Base-by-base conservation (phyloP, 2,329 filamentous ascomycete genomes). In the Diaporthe sp. region DNA sequence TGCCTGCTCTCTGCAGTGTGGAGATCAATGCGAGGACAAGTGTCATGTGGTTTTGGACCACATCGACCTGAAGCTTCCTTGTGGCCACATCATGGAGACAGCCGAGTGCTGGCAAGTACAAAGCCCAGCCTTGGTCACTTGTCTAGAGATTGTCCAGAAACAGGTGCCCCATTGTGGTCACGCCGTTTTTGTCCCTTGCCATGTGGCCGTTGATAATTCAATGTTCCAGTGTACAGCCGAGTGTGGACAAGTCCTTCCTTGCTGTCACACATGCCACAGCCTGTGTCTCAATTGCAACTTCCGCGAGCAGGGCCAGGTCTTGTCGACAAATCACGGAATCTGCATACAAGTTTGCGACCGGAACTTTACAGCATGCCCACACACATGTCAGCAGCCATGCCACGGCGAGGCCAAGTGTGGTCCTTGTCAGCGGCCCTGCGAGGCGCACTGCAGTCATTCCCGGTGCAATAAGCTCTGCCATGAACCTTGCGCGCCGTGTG, bases 401-500 rank as follows among this genome's bases (percentile, higher is more conserved):
- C 92, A 94, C 77, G 84, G 81, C 0, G 83, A 82, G 0, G 75
- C 80, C 25, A 76, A 79, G 0, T 92, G 90, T 76, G 80, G 80
- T 0, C 85, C 86, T 0, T 93, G 90, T 78, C 17, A 77, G 0
- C 76, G 78, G 15, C 81, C 81, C 0, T 94, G 92, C 77, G 87
- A 91, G 54, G 86, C 89, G 19, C 81, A 82, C 4, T 93, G 91
- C 80, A 83, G 80, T 28, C 91, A 92, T 80, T 91, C 88, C 0
- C 83, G 78, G 70, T 94, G 92, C 78, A 80, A 78, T n/a, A 86
- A 86, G 72, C 80, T 79, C 7, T 94, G 92, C 78, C 80, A 84
- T 33, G 88, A 94, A 77, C 87, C 91, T 2, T 94, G 92, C 77
- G 80, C 83, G 2, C 92, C 91, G 0, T 94, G 92, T 77, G 87